phyloP scores from a whole-genome alignment of 2,329 filamentous ascomycete genomes.

The Cadophora gregata region DNA sequence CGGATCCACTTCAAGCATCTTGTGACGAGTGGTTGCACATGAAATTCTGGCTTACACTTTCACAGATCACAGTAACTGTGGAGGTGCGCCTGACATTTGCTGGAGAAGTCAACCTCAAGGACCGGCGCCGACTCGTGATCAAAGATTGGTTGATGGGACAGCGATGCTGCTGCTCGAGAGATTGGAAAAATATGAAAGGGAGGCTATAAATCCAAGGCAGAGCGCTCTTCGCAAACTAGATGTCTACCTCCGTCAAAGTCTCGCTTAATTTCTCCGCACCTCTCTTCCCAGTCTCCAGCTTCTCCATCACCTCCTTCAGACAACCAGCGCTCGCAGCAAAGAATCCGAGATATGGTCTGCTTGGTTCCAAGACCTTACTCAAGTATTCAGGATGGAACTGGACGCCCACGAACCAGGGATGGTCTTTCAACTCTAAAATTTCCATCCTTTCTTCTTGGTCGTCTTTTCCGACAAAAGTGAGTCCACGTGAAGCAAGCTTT shows the following conservation, averaged over 20 bases:
- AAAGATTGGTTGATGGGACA: no score
- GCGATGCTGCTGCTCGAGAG: no score
- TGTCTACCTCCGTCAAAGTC: not conserved
- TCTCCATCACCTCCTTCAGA: constrained; percentile 39
- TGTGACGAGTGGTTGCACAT: no score
- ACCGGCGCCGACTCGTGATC: no score
- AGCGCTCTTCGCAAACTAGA: not conserved
- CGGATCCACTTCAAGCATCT: no score
- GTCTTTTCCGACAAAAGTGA: constrained; percentile 81
- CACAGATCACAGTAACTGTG: no score
- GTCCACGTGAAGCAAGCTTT: constrained; percentile 68
- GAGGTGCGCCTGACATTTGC: no score
- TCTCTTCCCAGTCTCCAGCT: not conserved
- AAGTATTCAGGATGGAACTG: constrained; percentile 92
- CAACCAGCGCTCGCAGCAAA: constrained; percentile 68
- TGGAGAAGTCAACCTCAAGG: no score
- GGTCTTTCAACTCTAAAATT: constrained; percentile 80
- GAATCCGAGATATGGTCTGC: constrained; percentile 81
- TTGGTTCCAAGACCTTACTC: constrained; percentile 74
- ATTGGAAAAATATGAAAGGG: no score
- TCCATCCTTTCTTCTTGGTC: constrained; percentile 81
- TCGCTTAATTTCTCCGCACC: not conserved
- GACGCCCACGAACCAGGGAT: constrained; percentile 84
- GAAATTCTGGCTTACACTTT: no score
- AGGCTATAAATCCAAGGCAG: not conserved